Percentiles rank a stretch among this genome's conserved stretches.
Conservation (phyloP, 192 early-diverging fungal species). For the Linnemannia zychae region DNA sequence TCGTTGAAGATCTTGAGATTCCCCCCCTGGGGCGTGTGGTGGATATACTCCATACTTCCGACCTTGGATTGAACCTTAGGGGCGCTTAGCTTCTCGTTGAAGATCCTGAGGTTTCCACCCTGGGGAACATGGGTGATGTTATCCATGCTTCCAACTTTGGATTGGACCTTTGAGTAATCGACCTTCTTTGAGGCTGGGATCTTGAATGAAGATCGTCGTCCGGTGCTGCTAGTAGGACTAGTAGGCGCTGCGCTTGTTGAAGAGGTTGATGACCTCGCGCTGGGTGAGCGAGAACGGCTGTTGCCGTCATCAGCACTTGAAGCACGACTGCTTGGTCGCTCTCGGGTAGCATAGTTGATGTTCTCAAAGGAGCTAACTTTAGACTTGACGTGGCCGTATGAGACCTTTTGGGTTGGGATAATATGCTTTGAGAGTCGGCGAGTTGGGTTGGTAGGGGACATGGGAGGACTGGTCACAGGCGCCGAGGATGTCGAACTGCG, state of each 20-base stretch:
- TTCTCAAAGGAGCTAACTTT: constrained; percentile 63
- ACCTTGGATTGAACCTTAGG: constrained; percentile 44
- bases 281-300: constrained; percentile 21
- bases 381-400: constrained; percentile 42
- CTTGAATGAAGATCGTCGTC: constrained; percentile 36
- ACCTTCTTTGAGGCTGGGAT: constrained; percentile 47
- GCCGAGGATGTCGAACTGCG: constrained; percentile 11
- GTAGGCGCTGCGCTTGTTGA: constrained; percentile 10
- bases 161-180: constrained; percentile 53
- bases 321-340: constrained; percentile 15
- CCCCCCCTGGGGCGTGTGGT: constrained; percentile 62
- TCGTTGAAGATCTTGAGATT: constrained; percentile 55
- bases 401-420: constrained; percentile 41
- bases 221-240: background rate
- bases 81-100: constrained; percentile 36
- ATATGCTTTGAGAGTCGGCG: constrained; percentile 51
- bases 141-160: constrained; percentile 61
- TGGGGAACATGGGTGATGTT: constrained; percentile 60
- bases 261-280: constrained; percentile 28
- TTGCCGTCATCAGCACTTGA: constrained; percentile 20
- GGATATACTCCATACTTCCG: constrained; percentile 59
- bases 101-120: constrained; percentile 53
- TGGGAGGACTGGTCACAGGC: constrained; percentile 22
- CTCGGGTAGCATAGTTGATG: constrained; percentile 22
- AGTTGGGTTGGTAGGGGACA: constrained; percentile 12